A percentile compares a stretch with the other conserved stretches of the same genome.
Conservation (phyloP, 306 rosid genomes). For the Castanopsis chinensis region DNA sequence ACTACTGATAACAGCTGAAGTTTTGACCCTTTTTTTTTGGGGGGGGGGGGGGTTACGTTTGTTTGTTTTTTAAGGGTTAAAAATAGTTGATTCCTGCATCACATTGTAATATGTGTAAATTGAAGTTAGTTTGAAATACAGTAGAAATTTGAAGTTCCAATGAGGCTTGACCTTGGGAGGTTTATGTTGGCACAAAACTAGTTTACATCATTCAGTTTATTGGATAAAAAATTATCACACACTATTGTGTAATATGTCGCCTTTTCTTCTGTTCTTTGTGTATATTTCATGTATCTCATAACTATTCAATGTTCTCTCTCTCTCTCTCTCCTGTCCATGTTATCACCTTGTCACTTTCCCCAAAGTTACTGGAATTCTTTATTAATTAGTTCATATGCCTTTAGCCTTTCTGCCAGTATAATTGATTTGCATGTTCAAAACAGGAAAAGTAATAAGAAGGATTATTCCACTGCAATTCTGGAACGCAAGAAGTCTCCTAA, state of each 20-base stretch:
- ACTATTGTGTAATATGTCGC: not conserved
- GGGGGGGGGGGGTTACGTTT: too few relatives aligned
- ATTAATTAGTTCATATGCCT: not conserved
- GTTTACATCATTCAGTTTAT: not conserved
- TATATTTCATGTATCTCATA: too few relatives aligned
- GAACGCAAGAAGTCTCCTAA: slow-evolving; percentile 71
- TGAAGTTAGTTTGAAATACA: not conserved
- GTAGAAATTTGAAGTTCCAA: not conserved
- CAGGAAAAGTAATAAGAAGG: slow-evolving; percentile 47
- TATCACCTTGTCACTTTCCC: not conserved
- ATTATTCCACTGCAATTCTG: slow-evolving; percentile 57
- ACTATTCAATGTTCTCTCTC: too few relatives aligned
- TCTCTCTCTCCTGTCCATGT: not conserved
- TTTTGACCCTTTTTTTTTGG: too few relatives aligned
- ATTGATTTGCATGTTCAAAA: slow-evolving; percentile 16
- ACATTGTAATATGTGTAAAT: not conserved
- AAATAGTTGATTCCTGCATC: not conserved
- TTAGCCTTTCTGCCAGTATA: not conserved
- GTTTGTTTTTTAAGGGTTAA: too few relatives aligned
- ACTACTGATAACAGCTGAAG: too few relatives aligned
- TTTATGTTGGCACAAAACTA: not conserved
- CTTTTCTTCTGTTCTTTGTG: too few relatives aligned
- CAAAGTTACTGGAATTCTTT: not conserved
- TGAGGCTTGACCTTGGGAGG: not conserved
- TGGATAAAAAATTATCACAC: not conserved